Conservation (phyloP, 495 filamentous ascomycete species). For the Trichoderma orchidacearum region DNA sequence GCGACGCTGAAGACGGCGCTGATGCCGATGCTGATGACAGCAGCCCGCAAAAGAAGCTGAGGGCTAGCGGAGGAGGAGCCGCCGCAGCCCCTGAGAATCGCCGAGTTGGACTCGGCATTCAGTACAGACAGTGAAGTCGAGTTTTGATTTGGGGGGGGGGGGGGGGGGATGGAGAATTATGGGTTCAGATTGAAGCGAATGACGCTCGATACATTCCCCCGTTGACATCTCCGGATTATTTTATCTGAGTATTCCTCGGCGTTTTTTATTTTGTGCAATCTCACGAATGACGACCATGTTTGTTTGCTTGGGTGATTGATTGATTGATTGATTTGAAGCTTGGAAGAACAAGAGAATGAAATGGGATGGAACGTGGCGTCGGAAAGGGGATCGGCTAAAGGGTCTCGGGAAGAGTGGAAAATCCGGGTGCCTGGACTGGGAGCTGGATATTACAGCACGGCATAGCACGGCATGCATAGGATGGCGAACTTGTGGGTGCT, state of each 20-base stretch:
- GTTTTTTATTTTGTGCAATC: background rate
- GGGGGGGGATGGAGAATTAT: background rate
- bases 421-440: no score
- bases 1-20: slow-evolving; percentile 18
- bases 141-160: no score
- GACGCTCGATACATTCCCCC: no score
- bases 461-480: background rate
- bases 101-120: slow-evolving; percentile 53
- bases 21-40: slow-evolving; percentile 2
- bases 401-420: background rate
- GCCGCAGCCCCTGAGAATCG: slow-evolving; percentile 19
- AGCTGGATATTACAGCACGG: no score
- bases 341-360: background rate
- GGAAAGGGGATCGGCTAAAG: background rate
- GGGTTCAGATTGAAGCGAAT: background rate
- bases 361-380: background rate
- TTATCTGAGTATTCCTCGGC: no score
- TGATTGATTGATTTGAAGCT: background rate
- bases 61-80: slow-evolving; percentile 33
- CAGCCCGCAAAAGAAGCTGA: slow-evolving; percentile 46
- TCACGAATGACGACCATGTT: background rate
- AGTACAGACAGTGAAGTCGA: slow-evolving; percentile 16
- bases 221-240: no score
- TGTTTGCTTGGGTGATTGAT: background rate
- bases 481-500: background rate